Evolutionary conservation across 2,329 filamentous ascomycete species (phyloP), one percentile per base, ranked within the genome.

Genomic region (Diaporthe caulivora): DNA sequence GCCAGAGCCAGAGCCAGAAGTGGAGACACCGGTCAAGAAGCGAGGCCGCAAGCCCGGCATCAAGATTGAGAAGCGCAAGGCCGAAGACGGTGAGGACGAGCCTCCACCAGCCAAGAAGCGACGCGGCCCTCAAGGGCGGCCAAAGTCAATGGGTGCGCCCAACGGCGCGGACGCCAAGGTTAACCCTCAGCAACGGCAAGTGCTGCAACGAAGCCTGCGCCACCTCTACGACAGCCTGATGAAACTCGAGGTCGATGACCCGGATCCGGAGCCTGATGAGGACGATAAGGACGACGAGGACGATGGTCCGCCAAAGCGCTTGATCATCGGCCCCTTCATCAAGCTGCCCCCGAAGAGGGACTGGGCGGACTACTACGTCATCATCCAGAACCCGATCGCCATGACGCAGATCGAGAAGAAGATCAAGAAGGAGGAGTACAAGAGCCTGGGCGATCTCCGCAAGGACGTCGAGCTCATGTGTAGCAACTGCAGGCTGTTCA

Each of bases 391-490:
- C 71, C 97, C 97, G 0, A 98, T 99, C 80, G 96, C 94, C 80
- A 98, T 98, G 93, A 97, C 98, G 78, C 92, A 95, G 82, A 98
- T 99, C 80, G 92, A 94, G 81, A 94, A 93, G 81, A 96, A 95
- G 87, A 98, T 99, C 85, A 98, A 98, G 86, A 96, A 94, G 83
- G 94, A 97, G 80, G 94, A 98, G 80, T 99, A 99, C 83, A 91
- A 90, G 78, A 93, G 90, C 79, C 84, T 98, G 75, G 91, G 90
- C 80, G 94, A 95, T 78, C 91, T 99, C 88, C 90, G 91, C 71
- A 91, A 90, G 77, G 97, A 99, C 80, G 92, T 99, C 76, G 90
- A 92, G 67, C 85, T 96, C 76, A 90, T 99, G 83, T 97, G 95
- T 82, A 91, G 89, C 81, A 99, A 99, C 83, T 98, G 96, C 77